These are phyloP conservation scores for Saprolegnia diclina DNA, from an alignment of 352 stramenopile species.

Conservation along the genomic window DNA sequence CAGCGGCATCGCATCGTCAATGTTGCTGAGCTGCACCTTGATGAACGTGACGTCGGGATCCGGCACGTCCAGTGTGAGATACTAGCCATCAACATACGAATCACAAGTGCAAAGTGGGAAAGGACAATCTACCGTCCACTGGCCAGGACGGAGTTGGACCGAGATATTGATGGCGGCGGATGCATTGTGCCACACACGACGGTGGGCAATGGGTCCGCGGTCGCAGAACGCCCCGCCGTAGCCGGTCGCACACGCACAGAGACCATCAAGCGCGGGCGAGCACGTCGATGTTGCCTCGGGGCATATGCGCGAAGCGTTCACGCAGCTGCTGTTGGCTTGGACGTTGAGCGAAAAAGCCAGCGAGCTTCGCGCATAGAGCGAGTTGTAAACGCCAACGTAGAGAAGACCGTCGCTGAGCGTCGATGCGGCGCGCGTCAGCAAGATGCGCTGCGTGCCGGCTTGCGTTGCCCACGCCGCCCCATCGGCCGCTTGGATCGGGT, in stretches of 20 bases:
- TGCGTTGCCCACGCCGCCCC: slow-evolving; percentile 42
- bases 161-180: slow-evolving; percentile 27
- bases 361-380: slow-evolving; percentile 43
- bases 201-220: slow-evolving; percentile 4
- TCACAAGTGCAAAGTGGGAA: not conserved
- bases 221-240: slow-evolving; percentile 47
- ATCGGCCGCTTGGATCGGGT: slow-evolving; percentile 52
- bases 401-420: slow-evolving; percentile 67
- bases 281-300: slow-evolving; percentile 52
- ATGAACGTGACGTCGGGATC: slow-evolving; percentile 40
- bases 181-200: slow-evolving; percentile 28
- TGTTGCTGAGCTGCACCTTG: slow-evolving; percentile 43
- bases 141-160: slow-evolving; percentile 29
- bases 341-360: slow-evolving; percentile 53
- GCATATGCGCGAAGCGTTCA: slow-evolving; percentile 28
- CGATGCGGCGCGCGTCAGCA: slow-evolving; percentile 48
- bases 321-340: slow-evolving; percentile 47
- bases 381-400: slow-evolving; percentile 73
- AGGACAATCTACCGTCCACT: slow-evolving; percentile 34
- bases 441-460: slow-evolving; percentile 41
- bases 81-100: slow-evolving; percentile 19
- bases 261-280: slow-evolving; percentile 38
- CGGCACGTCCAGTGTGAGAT: slow-evolving; percentile 60
- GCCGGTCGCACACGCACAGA: slow-evolving; percentile 43
- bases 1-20: slow-evolving; percentile 46